Conservation (phyloP, 2,329 filamentous ascomycete genomes). For the Aureobasidium subglaciale region DNA sequence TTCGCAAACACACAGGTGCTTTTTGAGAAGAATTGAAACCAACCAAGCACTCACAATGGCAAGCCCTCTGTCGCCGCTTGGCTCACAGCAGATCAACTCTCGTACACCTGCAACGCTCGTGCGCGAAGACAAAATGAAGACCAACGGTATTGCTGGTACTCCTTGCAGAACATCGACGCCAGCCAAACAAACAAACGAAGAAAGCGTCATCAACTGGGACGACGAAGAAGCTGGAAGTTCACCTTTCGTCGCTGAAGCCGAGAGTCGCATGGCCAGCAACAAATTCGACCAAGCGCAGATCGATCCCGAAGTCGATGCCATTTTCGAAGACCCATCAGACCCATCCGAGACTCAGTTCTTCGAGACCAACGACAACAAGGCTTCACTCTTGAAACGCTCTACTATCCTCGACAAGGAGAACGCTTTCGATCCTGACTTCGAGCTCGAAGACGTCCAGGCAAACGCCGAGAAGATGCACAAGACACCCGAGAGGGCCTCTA, state of each 20-base stretch:
- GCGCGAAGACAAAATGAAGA: conserved; percentile 3
- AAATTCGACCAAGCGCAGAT: background rate
- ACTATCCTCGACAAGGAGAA: conserved; percentile 9
- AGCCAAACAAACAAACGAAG: conserved; percentile 13
- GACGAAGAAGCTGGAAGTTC: conserved; percentile 38
- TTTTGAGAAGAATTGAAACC: background rate
- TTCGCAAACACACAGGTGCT: background rate
- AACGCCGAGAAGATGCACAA: conserved; percentile 29
- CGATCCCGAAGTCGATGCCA: conserved; percentile 14
- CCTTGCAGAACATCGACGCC: conserved; percentile 6
- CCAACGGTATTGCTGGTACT: background rate
- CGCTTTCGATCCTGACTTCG: background rate
- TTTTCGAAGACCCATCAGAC: conserved; percentile 14
- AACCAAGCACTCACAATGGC: conserved; percentile 1
- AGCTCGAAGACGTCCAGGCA: conserved; percentile 17
- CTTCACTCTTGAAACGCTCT: background rate
- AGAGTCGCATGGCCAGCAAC: conserved; percentile 27
- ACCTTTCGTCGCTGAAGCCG: conserved; percentile 41
- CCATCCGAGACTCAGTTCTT: conserved; percentile 2
- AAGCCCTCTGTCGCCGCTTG: conserved; percentile 14
- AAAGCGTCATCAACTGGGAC: conserved; percentile 29
- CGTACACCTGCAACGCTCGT: conserved; percentile 1
- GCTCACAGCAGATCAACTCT: conserved; percentile 8
- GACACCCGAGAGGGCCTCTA: conserved; percentile 9
- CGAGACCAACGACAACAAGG: conserved; percentile 3